phyloP scores from a whole-genome alignment of 2,329 filamentous ascomycete genomes.

The Orbilia quercus region DNA sequence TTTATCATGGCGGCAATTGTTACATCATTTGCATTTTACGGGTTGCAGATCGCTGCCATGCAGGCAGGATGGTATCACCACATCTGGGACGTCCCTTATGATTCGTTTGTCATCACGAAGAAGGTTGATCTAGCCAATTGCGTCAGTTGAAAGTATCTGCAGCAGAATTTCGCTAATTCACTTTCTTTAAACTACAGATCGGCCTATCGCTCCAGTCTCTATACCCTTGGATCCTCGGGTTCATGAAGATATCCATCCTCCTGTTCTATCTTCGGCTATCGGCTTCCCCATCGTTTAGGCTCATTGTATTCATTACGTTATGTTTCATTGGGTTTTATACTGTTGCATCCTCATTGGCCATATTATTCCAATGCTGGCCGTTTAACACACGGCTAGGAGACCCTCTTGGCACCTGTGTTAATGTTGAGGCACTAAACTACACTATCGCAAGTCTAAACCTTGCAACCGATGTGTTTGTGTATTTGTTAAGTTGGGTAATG shows the following conservation, averaged over 20 bases:
- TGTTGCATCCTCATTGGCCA: slow-evolving; percentile 32
- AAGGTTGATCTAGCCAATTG: slow-evolving; percentile 12
- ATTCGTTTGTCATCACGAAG: slow-evolving; percentile 32
- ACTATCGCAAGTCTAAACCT: slow-evolving; percentile 47
- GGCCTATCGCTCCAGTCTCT: slow-evolving; percentile 29
- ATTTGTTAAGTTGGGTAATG: slow-evolving; percentile 53
- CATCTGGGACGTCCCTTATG: slow-evolving; percentile 39
- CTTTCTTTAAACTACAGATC: slow-evolving; percentile 6
- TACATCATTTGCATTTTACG: slow-evolving; percentile 31
- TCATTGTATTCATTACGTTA: slow-evolving; percentile 32
- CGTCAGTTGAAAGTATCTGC: no score
- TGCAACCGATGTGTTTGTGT: slow-evolving; percentile 44
- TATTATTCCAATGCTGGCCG: slow-evolving; percentile 50
- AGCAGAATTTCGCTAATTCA: background rate
- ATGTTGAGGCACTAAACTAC: slow-evolving; percentile 39
- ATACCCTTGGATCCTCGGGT: slow-evolving; percentile 47
- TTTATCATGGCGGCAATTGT: slow-evolving; percentile 45
- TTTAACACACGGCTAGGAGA: slow-evolving; percentile 31
- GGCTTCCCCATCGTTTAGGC: slow-evolving; percentile 34
- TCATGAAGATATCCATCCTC: slow-evolving; percentile 48
- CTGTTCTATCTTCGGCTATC: slow-evolving; percentile 47
- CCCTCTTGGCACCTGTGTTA: slow-evolving; percentile 26
- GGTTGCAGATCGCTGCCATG: slow-evolving; percentile 26
- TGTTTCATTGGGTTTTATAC: slow-evolving; percentile 35
- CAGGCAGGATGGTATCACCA: slow-evolving; percentile 36